phyloP scores from a whole-genome alignment of 2,329 filamentous ascomycete species.

The Knufia fluminis region DNA sequence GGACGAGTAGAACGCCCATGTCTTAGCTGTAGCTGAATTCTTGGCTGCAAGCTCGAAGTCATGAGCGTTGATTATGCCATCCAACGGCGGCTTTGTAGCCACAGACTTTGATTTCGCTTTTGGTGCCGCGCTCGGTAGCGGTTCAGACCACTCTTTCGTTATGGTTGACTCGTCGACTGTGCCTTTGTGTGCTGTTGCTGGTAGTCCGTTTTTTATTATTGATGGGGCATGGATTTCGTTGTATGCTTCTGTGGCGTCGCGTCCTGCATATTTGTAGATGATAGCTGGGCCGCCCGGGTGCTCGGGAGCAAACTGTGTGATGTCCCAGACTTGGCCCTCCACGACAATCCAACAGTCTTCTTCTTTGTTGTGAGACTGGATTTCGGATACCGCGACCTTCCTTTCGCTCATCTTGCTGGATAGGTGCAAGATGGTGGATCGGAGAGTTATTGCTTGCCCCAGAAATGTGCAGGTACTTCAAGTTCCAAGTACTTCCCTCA shows the following conservation, averaged over 20 bases:
- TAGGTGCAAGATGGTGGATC: too few relatives aligned
- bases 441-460: too few relatives aligned
- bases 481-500: too few relatives aligned
- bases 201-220: constrained; percentile 37
- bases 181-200: constrained; percentile 40
- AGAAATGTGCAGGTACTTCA: too few relatives aligned
- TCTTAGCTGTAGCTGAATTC: constrained; percentile 48
- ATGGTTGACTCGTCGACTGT: constrained; percentile 40
- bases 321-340: constrained; percentile 57
- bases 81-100: constrained; percentile 41
- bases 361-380: constrained; percentile 41
- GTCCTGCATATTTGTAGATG: constrained; percentile 39
- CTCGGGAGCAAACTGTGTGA: constrained; percentile 56
- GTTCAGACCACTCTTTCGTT: constrained; percentile 40
- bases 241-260: constrained; percentile 47
- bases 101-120: constrained; percentile 22
- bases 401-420: constrained; percentile 6
- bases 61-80: constrained; percentile 48
- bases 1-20: constrained; percentile 62
- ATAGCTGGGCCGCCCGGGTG: constrained; percentile 50
- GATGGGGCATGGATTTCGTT: constrained; percentile 43
- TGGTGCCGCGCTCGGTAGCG: constrained; percentile 28
- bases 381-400: constrained; percentile 18
- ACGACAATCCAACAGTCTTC: constrained; percentile 59
- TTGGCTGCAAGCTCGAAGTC: constrained; percentile 54